Conservation (phyloP, 768 basidiomycete species). For the Suillus paluster region DNA sequence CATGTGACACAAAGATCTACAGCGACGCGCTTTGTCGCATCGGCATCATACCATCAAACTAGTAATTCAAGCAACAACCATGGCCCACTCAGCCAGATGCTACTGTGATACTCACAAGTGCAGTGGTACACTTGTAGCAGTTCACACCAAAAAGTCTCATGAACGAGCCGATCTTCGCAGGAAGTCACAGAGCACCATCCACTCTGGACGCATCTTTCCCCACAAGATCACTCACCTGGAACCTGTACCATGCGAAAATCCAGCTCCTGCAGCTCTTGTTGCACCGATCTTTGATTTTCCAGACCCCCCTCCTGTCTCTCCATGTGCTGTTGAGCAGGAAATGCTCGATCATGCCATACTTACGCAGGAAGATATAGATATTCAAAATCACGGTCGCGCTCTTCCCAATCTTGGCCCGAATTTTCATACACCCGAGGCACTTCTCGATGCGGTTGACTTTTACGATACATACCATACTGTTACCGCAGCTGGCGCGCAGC, state of each 20-base stretch:
- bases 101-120: too few species aligned
- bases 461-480: background rate
- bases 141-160: too few species aligned
- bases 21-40: background rate
- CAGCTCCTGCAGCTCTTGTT: background rate
- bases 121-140: too few species aligned
- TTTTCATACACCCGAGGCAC: constrained; percentile 5
- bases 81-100: too few species aligned
- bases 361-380: constrained; percentile 5
- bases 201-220: too few species aligned
- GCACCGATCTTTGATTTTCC: background rate
- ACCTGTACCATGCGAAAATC: background rate
- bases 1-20: too few species aligned
- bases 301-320: background rate
- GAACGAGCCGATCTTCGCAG: too few species aligned
- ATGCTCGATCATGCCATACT: constrained; percentile 10
- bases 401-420: constrained; percentile 5
- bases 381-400: constrained; percentile 2
- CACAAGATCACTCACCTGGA: background rate
- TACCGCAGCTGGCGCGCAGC: background rate
- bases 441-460: background rate
- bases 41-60: too few species aligned
- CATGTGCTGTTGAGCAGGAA: constrained; percentile 1
- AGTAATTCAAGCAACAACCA: too few species aligned
- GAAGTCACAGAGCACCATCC: too few species aligned